phyloP scores from a whole-genome alignment of 371 early-diverging fungal species.

The Mucor plumbeus region DNA sequence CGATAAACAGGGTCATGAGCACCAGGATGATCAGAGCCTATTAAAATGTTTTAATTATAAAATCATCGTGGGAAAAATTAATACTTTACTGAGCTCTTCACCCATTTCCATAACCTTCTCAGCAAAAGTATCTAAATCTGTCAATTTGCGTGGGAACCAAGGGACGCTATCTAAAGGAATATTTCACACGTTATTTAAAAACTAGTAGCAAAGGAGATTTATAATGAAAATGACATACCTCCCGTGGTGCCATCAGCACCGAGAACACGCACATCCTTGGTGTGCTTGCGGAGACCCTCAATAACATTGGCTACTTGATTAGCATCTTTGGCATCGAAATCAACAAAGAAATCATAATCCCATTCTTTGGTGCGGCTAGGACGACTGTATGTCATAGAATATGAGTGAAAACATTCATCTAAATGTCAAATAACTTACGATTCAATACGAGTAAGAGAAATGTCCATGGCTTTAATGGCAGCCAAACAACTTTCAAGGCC shows the following conservation, averaged over 20 bases:
- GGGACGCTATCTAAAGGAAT: constrained; percentile 60
- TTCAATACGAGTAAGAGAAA: constrained; percentile 93
- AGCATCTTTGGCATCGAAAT: constrained; percentile 70
- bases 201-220: no score
- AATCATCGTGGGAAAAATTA: constrained; percentile 1
- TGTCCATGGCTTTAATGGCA: constrained; percentile 72
- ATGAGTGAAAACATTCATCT: neutral
- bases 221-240: constrained; percentile 8
- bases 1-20: constrained; percentile 90
- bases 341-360: constrained; percentile 94
- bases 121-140: constrained; percentile 93
- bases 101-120: constrained; percentile 94
- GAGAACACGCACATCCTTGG: constrained; percentile 69
- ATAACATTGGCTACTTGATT: constrained; percentile 65
- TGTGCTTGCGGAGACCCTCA: constrained; percentile 62
- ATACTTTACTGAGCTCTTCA: constrained; percentile 71
- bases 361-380: constrained; percentile 80
- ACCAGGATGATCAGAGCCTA: constrained; percentile 93
- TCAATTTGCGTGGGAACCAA: constrained; percentile 95
- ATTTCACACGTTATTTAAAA: constrained; percentile 5
- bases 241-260: constrained; percentile 38
- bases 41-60: neutral
- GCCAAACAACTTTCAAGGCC: constrained; percentile 84
- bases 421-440: constrained; percentile 53
- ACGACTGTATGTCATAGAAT: constrained; percentile 50